Conservation (phyloP, 148 eudicot species). For the Diospyros lotus region DNA sequence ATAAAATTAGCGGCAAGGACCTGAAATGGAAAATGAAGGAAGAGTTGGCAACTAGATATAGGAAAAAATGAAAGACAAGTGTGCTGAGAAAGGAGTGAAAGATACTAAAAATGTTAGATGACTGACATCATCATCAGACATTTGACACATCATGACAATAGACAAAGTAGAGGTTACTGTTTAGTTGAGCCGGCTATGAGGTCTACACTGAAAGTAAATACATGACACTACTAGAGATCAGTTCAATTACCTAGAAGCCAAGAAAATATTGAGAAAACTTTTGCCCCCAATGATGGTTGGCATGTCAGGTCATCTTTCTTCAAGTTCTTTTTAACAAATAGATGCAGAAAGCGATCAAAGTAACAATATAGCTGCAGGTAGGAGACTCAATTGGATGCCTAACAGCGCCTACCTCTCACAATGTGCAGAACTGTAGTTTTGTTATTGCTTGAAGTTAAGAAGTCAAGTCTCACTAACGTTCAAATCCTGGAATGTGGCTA, state of each 20-base stretch:
- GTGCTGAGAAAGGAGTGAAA: too few species aligned
- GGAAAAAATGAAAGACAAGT: too few species aligned
- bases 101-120: too few species aligned
- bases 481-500: neutral
- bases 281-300: too few species aligned
- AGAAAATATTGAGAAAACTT: too few species aligned
- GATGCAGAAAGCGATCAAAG: neutral
- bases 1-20: constrained; percentile 88
- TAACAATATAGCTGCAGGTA: neutral
- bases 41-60: neutral
- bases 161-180: neutral
- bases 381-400: neutral
- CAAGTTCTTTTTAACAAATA: too few species aligned
- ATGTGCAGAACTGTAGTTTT: neutral
- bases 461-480: too few species aligned
- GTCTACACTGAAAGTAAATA: too few species aligned
- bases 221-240: too few species aligned
- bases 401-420: neutral
- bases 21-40: constrained; percentile 28
- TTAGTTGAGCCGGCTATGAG: neutral
- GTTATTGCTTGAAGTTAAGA: neutral
- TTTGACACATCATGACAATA: constrained; percentile 2
- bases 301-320: too few species aligned
- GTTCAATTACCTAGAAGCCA: too few species aligned
- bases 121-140: too few species aligned